phyloP scores from a whole-genome alignment of 177 flowering plant genomes.

The Vitis hybrid region DNA sequence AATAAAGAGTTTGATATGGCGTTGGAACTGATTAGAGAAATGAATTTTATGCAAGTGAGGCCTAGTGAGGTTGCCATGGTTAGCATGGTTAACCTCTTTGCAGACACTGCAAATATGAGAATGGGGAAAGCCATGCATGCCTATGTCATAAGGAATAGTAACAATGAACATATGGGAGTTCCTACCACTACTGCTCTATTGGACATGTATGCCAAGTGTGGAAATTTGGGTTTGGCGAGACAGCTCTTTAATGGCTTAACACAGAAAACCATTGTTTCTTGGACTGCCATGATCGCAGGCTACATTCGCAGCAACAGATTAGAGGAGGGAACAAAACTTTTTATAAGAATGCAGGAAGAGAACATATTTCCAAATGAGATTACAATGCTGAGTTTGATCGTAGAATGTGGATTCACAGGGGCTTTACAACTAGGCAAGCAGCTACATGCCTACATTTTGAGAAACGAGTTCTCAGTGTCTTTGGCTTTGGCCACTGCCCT shows the following conservation, averaged over 20 bases:
- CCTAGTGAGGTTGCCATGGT: slow-evolving; percentile 49
- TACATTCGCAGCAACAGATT: slow-evolving; percentile 33
- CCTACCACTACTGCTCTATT: slow-evolving; percentile 39
- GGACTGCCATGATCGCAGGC: slow-evolving; percentile 60
- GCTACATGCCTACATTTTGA: slow-evolving; percentile 46
- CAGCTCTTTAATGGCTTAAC: slow-evolving; percentile 33
- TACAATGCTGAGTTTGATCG: slow-evolving; percentile 47
- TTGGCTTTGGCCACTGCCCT: slow-evolving; percentile 41
- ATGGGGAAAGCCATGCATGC: slow-evolving; percentile 47
- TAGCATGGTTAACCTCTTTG: slow-evolving; percentile 51
- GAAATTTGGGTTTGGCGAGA: slow-evolving; percentile 33
- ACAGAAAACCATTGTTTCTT: slow-evolving; percentile 39
- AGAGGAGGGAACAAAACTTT: slow-evolving; percentile 36
- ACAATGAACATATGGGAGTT: slow-evolving; percentile 18
- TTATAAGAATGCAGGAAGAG: slow-evolving; percentile 37
- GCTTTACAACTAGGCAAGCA: slow-evolving; percentile 43
- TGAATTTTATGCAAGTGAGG: slow-evolving; percentile 35
- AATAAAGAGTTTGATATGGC: slow-evolving; percentile 32
- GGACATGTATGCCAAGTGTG: slow-evolving; percentile 62
- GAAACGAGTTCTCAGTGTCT: slow-evolving; percentile 41
- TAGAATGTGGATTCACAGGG: slow-evolving; percentile 46
- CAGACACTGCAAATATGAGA: slow-evolving; percentile 26
- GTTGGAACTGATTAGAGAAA: slow-evolving; percentile 42
- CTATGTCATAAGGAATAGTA: slow-evolving; percentile 39
- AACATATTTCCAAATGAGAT: slow-evolving; percentile 43